These are phyloP conservation scores for Colletotrichum liaoningense DNA, from an alignment of 2,329 filamentous ascomycete species.

Conservation along the genomic window DNA sequence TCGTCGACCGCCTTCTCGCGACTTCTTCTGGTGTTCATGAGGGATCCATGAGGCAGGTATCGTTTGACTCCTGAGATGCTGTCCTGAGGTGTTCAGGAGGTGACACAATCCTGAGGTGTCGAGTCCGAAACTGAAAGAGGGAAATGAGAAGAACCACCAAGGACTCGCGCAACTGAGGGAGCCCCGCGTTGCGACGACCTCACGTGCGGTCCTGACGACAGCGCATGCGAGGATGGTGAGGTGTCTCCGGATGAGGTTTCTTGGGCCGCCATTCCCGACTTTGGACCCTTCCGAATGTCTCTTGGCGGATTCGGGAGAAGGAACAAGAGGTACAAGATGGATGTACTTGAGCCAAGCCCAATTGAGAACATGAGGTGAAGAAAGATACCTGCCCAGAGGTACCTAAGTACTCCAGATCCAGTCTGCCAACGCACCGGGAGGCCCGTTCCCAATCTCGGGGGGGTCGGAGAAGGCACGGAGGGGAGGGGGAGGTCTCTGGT, in stretches of 20 bases:
- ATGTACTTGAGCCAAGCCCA: no score
- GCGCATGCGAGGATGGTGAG: slow-evolving; percentile 25
- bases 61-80: neutral
- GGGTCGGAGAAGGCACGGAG: slow-evolving; percentile 11
- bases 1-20: slow-evolving; percentile 28
- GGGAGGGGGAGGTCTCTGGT: neutral
- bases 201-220: slow-evolving; percentile 31
- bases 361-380: no score
- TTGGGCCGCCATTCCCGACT: slow-evolving; percentile 33
- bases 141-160: slow-evolving; percentile 4
- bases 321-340: neutral
- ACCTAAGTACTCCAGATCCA: neutral
- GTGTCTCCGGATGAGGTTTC: slow-evolving; percentile 3
- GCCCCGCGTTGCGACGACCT: slow-evolving; percentile 29
- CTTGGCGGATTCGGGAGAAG: neutral
- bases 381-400: neutral
- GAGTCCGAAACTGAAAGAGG: neutral
- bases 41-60: neutral
- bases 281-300: neutral
- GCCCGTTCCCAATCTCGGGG: slow-evolving; percentile 4
- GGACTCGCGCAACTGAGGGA: slow-evolving; percentile 2
- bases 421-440: slow-evolving; percentile 13
- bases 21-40: slow-evolving; percentile 13
- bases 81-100: no score
- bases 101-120: neutral